A percentile compares a stretch with the other conserved stretches of the same genome.
Evolutionary conservation across 2,329 filamentous ascomycete genomes (phyloP).

Genomic region (Whalleya microplaca): DNA sequence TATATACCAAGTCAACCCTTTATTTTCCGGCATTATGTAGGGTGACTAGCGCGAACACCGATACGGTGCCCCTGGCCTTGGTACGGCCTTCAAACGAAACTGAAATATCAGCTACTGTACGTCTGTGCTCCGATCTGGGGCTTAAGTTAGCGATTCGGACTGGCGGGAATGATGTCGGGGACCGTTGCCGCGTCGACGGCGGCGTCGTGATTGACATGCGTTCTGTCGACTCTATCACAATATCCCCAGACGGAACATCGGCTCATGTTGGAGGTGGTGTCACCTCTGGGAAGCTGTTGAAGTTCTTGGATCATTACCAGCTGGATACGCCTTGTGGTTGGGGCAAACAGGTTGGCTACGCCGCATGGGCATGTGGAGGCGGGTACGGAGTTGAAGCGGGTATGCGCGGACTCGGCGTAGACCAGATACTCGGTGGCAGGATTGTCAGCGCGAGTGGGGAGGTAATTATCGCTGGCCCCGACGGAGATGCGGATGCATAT

Average conservation of each 20-base stretch:
- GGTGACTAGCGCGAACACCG: background rate
- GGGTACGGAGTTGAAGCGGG: conserved; percentile 10
- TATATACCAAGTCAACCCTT: background rate
- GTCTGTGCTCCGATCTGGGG: background rate
- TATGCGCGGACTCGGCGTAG: conserved; percentile 2
- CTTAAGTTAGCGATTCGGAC: conserved; percentile 1
- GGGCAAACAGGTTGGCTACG: conserved; percentile 8
- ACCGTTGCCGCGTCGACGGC: conserved; percentile 5
- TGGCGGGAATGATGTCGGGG: conserved; percentile 7
- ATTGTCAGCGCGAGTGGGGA: conserved; percentile 7
- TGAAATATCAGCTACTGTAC: background rate
- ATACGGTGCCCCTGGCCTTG: background rate
- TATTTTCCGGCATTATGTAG: background rate
- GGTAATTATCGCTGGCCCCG: background rate
- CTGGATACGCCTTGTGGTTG: conserved; percentile 11
- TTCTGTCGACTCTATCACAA: conserved; percentile 1
- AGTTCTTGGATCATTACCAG: conserved; percentile 2
- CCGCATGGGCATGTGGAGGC: conserved; percentile 11
- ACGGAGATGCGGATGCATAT: background rate
- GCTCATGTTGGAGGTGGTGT: conserved; percentile 8
- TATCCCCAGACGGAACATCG: background rate
- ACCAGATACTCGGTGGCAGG: conserved; percentile 10
- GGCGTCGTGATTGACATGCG: conserved; percentile 12
- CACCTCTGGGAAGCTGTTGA: background rate
- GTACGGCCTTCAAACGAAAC: background rate